Evolutionary conservation across 805 yeast genomes (phyloP), one percentile per base, ranked within the genome.

Genomic region (Kregervanrija pseudodelftensis): DNA sequence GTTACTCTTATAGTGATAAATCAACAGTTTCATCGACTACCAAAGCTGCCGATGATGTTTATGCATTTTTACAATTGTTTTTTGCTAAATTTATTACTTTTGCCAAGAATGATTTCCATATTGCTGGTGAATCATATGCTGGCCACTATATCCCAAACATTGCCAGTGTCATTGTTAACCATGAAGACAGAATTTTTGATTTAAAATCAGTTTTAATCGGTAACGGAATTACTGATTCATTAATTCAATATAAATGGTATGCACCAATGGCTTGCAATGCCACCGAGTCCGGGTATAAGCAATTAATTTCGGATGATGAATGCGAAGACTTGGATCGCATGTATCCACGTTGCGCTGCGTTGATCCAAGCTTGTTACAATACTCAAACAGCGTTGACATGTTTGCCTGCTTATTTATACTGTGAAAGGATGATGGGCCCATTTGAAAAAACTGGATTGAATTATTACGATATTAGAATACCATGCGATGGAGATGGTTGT

Each of bases 121-220:
- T 89, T 61, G 83, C 96, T 37, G 96, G 96, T 53, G 96, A 89
- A 62, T 84, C 95, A 8, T 89, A 90, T 59, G 96, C 91, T 14
- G 96, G 97, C 41, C 95, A 88, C 60, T 90, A 91, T 67, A 85
- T 90, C 52, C 99, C 99, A 15, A 85, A 76, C 9, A 85, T 89
- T 65, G 95, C 95, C 8, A 63, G 77, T 47, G 95, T 87, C 64
- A 87, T 89, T 55, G 67, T 86, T 55, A 69, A 76, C 35, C 87
- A 85, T 57, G 70, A 75, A 17, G 61, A 56, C 16, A 68, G 79
- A 52, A 60, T 65, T 56, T 82, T 82, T 66, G 74, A 84, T 56
- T 73, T 87, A 56, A 70, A 82, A 5, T 85, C 95, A 3, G 82
- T 88, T 11, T 63, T 89, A 67, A 87, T 89, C 59, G 96, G 96